A percentile compares a stretch with the other conserved stretches of the same genome.
Conservation (phyloP, 2,329 filamentous ascomycete genomes). For the Xylaria sp. region DNA sequence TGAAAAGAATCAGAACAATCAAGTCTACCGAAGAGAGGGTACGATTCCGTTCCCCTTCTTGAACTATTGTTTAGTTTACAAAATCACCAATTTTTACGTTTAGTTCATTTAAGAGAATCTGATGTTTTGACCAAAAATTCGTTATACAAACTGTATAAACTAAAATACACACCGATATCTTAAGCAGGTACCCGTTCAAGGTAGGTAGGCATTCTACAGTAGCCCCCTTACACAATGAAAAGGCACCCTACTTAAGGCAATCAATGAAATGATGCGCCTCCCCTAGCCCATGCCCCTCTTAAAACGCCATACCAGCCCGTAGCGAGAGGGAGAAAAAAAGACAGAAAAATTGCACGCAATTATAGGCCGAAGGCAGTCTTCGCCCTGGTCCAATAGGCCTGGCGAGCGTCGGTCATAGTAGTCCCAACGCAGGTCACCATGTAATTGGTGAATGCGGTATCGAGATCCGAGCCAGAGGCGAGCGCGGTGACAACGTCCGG, state of each 20-base stretch:
- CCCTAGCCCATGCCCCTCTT: not conserved
- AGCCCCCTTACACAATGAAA: too few relatives aligned
- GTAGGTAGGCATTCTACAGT: too few relatives aligned
- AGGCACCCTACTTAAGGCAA: too few relatives aligned
- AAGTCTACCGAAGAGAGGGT: too few relatives aligned
- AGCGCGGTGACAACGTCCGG: conserved; percentile 43
- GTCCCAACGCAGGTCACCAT: conserved; percentile 57
- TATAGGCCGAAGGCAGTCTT: conserved; percentile 54
- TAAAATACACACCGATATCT: too few relatives aligned
- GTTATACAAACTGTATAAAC: not conserved
- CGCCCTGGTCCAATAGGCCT: conserved; percentile 51
- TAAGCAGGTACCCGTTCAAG: too few relatives aligned
- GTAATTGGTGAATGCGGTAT: conserved; percentile 52
- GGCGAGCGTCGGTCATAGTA: conserved; percentile 40
- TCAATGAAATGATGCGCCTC: not conserved
- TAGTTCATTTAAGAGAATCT: too few relatives aligned
- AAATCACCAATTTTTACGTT: not conserved
- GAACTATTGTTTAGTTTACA: not conserved
- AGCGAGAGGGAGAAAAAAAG: not conserved
- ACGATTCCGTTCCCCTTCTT: not conserved
- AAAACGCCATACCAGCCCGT: not conserved
- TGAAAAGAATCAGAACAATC: not conserved
- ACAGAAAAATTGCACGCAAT: not conserved
- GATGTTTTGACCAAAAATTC: not conserved
- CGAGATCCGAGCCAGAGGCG: conserved; percentile 37